Evolutionary conservation across 1,284 basidiomycete genomes (phyloP).

Genomic region (Sutorius eximius): DNA sequence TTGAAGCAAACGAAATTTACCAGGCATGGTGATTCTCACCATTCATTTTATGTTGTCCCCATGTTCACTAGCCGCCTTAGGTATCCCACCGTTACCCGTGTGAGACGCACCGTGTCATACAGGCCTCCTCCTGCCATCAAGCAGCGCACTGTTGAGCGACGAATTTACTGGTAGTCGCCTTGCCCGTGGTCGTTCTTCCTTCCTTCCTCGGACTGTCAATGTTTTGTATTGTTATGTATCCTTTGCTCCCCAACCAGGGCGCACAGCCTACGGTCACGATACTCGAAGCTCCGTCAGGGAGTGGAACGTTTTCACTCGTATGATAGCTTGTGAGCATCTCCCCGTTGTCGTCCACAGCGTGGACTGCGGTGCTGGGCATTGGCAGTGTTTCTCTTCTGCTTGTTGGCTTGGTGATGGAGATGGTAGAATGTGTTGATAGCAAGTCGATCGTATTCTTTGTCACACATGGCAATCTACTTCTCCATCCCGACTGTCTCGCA

Average conservation of each 20-base stretch:
- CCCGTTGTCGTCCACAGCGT: conserved; percentile 9
- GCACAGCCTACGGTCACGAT: conserved; percentile 9
- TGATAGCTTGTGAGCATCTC: conserved; percentile 15
- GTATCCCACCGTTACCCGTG: conserved; percentile 71
- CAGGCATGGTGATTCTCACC: conserved; percentile 54
- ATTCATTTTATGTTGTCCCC: background rate
- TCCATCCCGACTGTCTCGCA: background rate
- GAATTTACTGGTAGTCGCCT: conserved; percentile 62
- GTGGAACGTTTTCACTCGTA: conserved; percentile 18
- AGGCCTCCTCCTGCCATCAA: conserved; percentile 43
- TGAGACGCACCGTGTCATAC: conserved; percentile 67
- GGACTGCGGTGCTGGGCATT: conserved; percentile 22
- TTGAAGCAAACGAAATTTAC: conserved; percentile 66
- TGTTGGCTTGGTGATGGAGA: conserved; percentile 8
- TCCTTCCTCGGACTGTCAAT: conserved; percentile 18
- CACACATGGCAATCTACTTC: conserved; percentile 3
- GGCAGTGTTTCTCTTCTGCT: conserved; percentile 3
- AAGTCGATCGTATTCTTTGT: conserved; percentile 10
- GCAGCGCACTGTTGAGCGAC: conserved; percentile 60
- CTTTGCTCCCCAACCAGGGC: conserved; percentile 1
- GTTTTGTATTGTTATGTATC: conserved; percentile 38
- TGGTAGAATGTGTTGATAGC: conserved; percentile 16
- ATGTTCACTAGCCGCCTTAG: conserved; percentile 34
- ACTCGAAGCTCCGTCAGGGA: conserved; percentile 19
- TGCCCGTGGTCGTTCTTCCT: background rate